phyloP scores from a whole-genome alignment of 129 eudicot species.

The Silybum marianum region DNA sequence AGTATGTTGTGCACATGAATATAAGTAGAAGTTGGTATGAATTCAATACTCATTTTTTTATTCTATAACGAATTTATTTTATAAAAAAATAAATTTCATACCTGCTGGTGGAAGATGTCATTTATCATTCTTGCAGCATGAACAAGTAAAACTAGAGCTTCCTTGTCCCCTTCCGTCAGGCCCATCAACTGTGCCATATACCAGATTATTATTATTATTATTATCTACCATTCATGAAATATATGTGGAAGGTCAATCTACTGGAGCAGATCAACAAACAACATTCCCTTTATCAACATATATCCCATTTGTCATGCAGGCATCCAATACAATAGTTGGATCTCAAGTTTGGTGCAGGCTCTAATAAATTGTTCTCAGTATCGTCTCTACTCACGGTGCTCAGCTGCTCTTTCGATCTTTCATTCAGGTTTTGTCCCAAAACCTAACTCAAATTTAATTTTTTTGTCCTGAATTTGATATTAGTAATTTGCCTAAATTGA shows the following conservation, averaged over 20 bases:
- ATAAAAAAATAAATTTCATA: too few species aligned
- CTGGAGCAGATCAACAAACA: background rate
- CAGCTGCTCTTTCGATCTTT: too few species aligned
- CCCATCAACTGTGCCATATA: slow-evolving; percentile 62
- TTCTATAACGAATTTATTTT: too few species aligned
- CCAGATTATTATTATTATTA: background rate
- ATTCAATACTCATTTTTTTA: too few species aligned
- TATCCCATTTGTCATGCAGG: slow-evolving; percentile 42
- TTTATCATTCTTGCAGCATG: slow-evolving; percentile 78
- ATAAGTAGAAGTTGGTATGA: background rate
- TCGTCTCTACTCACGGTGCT: too few species aligned
- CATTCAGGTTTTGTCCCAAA: too few species aligned
- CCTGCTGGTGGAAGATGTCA: slow-evolving; percentile 79
- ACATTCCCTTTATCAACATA: background rate
- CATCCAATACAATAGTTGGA: slow-evolving; percentile 59
- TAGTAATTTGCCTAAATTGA: too few species aligned
- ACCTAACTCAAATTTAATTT: too few species aligned
- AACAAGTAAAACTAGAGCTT: slow-evolving; percentile 62
- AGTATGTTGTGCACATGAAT: too few species aligned
- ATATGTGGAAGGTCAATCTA: slow-evolving; percentile 1
- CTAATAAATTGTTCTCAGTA: too few species aligned
- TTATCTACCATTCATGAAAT: background rate
- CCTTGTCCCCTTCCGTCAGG: slow-evolving; percentile 68
- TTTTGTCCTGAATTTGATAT: too few species aligned
- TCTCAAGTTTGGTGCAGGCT: slow-evolving; percentile 98